phyloP scores from a whole-genome alignment of 2,329 filamentous ascomycete species.

The Trichoderma atrobrunneum region DNA sequence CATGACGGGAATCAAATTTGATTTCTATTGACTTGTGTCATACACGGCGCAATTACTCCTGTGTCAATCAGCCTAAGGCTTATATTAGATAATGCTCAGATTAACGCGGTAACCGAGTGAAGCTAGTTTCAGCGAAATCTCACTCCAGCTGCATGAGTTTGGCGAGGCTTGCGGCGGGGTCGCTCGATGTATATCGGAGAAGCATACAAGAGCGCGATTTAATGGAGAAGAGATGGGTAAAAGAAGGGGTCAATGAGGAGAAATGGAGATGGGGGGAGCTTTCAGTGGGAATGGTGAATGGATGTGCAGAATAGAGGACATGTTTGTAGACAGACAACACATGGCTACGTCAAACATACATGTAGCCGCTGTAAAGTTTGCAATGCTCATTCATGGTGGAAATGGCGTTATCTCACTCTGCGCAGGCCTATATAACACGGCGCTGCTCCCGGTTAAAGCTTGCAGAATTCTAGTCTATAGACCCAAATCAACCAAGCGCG shows the following conservation, averaged over 20 bases:
- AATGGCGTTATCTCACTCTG: neutral
- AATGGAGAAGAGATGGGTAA: neutral
- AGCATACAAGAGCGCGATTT: neutral
- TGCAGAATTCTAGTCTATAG: neutral
- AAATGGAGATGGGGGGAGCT: neutral
- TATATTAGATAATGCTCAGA: neutral
- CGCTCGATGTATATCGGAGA: neutral
- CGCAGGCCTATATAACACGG: neutral
- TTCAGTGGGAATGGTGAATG: neutral
- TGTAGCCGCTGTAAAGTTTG: neutral
- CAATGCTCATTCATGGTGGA: neutral
- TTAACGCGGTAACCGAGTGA: neutral
- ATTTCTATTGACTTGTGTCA: neutral
- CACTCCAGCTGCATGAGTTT: neutral
- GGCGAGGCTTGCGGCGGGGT: slow-evolving; percentile 8
- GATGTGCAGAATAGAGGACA: neutral
- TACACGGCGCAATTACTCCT: neutral
- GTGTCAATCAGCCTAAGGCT: no score
- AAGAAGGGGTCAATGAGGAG: neutral
- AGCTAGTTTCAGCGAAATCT: neutral
- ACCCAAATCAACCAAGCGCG: neutral
- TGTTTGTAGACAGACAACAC: neutral
- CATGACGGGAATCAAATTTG: neutral
- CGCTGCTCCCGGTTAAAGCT: neutral
- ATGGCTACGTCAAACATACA: neutral